These are phyloP conservation scores for Termitomyces sp. DNA, from an alignment of 768 basidiomycete genomes.

Conservation along the genomic window DNA sequence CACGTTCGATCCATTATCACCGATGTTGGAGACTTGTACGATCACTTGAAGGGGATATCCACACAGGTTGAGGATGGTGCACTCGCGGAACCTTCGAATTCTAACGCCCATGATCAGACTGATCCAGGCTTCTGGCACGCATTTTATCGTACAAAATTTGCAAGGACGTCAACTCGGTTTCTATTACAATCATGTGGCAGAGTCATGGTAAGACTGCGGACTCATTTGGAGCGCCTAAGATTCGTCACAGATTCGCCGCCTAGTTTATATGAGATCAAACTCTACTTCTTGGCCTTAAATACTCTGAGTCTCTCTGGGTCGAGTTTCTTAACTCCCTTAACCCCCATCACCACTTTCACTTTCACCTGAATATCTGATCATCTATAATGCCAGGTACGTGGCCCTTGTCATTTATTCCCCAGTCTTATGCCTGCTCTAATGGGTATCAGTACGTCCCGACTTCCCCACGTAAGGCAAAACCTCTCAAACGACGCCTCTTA, in stretches of 20 bases:
- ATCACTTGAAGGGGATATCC: not conserved
- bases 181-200: no score
- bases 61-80: not conserved
- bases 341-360: not conserved
- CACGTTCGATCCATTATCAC: not conserved
- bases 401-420: not conserved
- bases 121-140: not conserved
- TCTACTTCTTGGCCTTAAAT: not conserved
- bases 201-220: no score
- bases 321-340: not conserved
- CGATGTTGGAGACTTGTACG: no score
- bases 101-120: not conserved
- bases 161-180: not conserved
- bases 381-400: not conserved
- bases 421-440: not conserved
- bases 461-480: no score
- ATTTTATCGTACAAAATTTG: not conserved
- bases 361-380: not conserved
- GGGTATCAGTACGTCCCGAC: not conserved
- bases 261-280: not conserved
- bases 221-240: not conserved
- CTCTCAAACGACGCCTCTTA: not conserved
- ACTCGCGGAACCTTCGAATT: not conserved
- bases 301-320: not conserved
- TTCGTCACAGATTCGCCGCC: no score